Base-by-base conservation (phyloP, 2,329 filamentous ascomycete species). In the Harringtonia aguacate region DNA sequence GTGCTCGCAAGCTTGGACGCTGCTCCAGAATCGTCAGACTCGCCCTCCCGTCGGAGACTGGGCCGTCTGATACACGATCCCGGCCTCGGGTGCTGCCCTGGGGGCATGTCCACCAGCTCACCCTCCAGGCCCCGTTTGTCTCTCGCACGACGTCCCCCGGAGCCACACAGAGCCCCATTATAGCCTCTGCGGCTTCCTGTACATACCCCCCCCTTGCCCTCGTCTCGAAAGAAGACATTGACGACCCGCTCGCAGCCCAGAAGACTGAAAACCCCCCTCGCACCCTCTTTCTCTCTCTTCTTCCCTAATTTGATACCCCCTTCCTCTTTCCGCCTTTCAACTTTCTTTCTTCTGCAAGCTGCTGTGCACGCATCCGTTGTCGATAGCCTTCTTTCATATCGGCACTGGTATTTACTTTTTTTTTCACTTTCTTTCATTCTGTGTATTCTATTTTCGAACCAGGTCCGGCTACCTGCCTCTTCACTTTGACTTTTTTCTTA, bases 321-420 rank as follows among this genome's bases (percentile, higher is more conserved):
- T 18, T 18, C 24, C 21, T 28, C 27, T 28, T 51, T 53, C 57
- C 50, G 53, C 45, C 50, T 55, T 47, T 52, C 55, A 49, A 54
- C 51, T 50, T 50, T 57, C 53, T 52, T 54, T 56, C 55, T 56
- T 58, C 51, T n/a, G n/a, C n/a, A n/a, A 66, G 64, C 64, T 44
- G 65, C 67, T 68, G 67, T 64, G 65, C 66, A 68, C 66, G 69
- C 64, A n/a, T n/a, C 64, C 61, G 42, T 62, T 63, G 66, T 71
- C 67, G 66, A 67, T 71, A 70, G 58, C 66, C 61, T 66, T 73
- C 65, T 66, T 71, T 72, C 63, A 66, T 61, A 66, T 68, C 66
- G 63, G 56, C 61, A 56, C 66, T 68, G 62, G 57, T 58, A 59
- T 50, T 55, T 53, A 44, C 44, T 45, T 48, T 45, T 34, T 46